A percentile compares a stretch with the other conserved stretches of the same genome.
Conservation (phyloP, 1,284 basidiomycete species). For the Leccinum ponderosum region DNA sequence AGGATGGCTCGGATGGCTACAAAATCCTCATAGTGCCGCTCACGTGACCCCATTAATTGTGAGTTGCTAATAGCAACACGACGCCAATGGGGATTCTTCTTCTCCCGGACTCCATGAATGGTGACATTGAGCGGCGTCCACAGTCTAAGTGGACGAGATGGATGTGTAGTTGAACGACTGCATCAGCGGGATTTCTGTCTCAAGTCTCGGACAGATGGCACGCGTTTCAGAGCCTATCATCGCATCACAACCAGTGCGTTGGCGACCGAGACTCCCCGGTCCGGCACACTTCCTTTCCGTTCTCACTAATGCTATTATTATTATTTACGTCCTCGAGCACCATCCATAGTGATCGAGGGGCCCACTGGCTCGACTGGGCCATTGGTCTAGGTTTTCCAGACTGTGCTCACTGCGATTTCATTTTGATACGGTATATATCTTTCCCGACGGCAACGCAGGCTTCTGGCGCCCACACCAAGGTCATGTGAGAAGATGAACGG, state of each 20-base stretch:
- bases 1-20: conserved; percentile 4
- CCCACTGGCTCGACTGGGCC: no score
- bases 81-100: neutral
- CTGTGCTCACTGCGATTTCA: conserved; percentile 2
- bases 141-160: neutral
- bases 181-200: neutral
- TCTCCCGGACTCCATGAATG: neutral
- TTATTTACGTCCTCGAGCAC: no score
- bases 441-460: conserved; percentile 1
- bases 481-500: conserved; percentile 10
- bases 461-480: conserved; percentile 9
- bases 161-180: neutral
- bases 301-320: no score
- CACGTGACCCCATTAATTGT: conserved; percentile 20
- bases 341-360: no score
- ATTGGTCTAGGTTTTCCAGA: neutral
- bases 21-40: conserved; percentile 10
- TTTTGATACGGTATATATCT: neutral
- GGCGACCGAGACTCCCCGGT: conserved; percentile 15
- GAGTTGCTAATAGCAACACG: conserved; percentile 2
- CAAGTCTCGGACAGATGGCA: conserved; percentile 3
- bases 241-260: conserved; percentile 20
- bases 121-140: neutral
- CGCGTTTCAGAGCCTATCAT: neutral
- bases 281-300: neutral